Base-by-base conservation (phyloP, 805 yeast species). In the Kluyveromyces wickerhamii region DNA sequence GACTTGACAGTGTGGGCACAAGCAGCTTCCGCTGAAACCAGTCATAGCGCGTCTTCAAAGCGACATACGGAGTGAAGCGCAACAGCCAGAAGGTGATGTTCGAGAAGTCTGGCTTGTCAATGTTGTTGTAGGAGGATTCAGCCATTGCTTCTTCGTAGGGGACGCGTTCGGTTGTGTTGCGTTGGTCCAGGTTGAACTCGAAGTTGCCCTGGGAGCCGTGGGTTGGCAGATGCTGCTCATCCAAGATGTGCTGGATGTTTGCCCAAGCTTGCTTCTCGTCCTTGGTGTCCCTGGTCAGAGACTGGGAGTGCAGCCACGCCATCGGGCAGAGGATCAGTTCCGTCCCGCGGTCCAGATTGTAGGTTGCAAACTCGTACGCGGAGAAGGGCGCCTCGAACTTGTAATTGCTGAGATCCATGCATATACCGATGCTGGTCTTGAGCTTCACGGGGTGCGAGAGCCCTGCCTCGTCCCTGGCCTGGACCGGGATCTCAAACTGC, bases 321-420 rank as follows among this genome's bases (percentile, higher is more conserved):
- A 82, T 86, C 2, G 96, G 95, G 40, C 81, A 74, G 10, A 88
- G 51, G 1, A 84, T 65, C 37, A 88, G 57, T 21, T 72, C 66
- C 0, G 74, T 72, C 8, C 63, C 48, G 28, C 74, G 66, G 0
- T 57, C 46, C 14, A 62, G 51, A 39, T 82, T 75, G 34, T 66
- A 65, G 19, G 58, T 53, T 0, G 88, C 69, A 56, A 82, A 84
- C 55, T 88, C 96, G 51, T 71, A 85, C 17, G 64, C 67, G 23
- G 69, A 64, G 58, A 85, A 87, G 1, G 94, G 87, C 1, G 95
- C 86, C 42, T 72, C 65, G 54, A 88, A 88, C 52, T 82, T 68
- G 54, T 83, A 81, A 0, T 96, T 95, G 53, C 84, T 87, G 41
- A 88, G 57, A 59, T 88, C 97, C 96, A 88, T 88, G 54, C 97